A percentile compares a stretch with the other conserved stretches of the same genome.
Conservation (phyloP, 495 filamentous ascomycete species). For the Pyrenula massariospora region DNA sequence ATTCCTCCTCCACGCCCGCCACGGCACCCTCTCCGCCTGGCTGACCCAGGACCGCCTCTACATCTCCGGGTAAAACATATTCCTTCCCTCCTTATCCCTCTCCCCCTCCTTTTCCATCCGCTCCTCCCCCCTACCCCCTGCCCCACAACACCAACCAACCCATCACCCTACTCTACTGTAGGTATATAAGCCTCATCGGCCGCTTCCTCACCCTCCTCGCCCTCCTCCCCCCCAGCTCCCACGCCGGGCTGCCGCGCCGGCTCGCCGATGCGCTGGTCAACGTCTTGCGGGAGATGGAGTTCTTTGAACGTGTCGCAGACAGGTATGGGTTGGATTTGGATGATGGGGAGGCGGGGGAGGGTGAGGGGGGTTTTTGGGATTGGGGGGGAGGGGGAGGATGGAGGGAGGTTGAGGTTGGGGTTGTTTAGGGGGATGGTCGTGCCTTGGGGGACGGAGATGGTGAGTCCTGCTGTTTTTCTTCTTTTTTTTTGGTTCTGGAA, state of each 20-base stretch:
- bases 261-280: constrained; percentile 54
- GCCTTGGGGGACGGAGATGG: constrained; percentile 64
- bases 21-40: constrained; percentile 56
- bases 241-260: too few relatives aligned
- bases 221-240: constrained; percentile 12
- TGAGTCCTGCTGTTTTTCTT: too few relatives aligned
- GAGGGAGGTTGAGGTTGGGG: background rate
- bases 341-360: background rate
- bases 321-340: constrained; percentile 46
- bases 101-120: constrained; percentile 51
- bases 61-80: constrained; percentile 52
- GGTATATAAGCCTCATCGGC: too few relatives aligned
- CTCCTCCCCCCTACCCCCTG: constrained; percentile 12
- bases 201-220: constrained; percentile 53
- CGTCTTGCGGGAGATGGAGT: constrained; percentile 51
- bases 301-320: constrained; percentile 55
- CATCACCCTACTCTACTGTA: too few relatives aligned
- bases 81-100: constrained; percentile 21
- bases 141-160: too few relatives aligned
- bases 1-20: constrained; percentile 57
- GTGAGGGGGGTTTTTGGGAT: background rate
- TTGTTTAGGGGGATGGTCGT: constrained; percentile 56
- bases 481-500: too few relatives aligned
- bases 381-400: background rate
- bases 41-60: constrained; percentile 68